A percentile compares a stretch with the other conserved stretches of the same genome.
Evolutionary conservation across 768 basidiomycete genomes (phyloP).

Genomic region (Asterophora parasitica): DNA sequence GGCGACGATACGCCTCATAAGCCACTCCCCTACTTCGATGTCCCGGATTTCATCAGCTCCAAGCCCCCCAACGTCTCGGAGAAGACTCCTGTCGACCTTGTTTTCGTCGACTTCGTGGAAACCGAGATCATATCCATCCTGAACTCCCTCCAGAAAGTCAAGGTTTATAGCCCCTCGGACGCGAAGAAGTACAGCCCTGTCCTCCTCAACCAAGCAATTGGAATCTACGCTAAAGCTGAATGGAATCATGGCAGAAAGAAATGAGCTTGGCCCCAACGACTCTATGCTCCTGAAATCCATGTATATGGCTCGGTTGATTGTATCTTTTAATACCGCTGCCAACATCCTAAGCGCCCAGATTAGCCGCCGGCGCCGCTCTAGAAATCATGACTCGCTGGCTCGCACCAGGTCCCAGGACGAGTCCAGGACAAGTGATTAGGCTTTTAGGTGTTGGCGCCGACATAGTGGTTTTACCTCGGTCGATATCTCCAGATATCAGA

Average conservation of each 20-base stretch:
- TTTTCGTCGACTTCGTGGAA: conserved; percentile 67
- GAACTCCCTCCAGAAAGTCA: neutral
- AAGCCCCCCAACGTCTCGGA: conserved; percentile 44
- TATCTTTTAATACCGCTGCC: too few relatives aligned
- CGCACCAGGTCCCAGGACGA: too few relatives aligned
- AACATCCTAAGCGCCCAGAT: too few relatives aligned
- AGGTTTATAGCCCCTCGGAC: neutral
- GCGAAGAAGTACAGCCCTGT: neutral
- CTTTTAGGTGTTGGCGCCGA: too few relatives aligned
- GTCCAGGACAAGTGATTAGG: too few relatives aligned
- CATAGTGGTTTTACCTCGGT: too few relatives aligned
- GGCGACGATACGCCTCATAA: conserved; percentile 72
- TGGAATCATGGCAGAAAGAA: neutral
- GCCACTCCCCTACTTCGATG: conserved; percentile 50
- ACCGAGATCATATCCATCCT: neutral
- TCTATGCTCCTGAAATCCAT: too few relatives aligned
- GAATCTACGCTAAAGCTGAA: neutral
- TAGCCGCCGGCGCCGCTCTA: too few relatives aligned
- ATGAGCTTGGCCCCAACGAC: too few relatives aligned
- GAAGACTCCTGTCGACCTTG: conserved; percentile 59
- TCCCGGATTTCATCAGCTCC: conserved; percentile 58
- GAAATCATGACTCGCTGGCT: too few relatives aligned
- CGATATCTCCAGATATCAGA: too few relatives aligned
- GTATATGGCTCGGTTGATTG: too few relatives aligned
- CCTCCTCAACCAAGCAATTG: neutral